phyloP scores from a whole-genome alignment of 2,329 filamentous ascomycete species.

The Colletotrichum trifolii region DNA sequence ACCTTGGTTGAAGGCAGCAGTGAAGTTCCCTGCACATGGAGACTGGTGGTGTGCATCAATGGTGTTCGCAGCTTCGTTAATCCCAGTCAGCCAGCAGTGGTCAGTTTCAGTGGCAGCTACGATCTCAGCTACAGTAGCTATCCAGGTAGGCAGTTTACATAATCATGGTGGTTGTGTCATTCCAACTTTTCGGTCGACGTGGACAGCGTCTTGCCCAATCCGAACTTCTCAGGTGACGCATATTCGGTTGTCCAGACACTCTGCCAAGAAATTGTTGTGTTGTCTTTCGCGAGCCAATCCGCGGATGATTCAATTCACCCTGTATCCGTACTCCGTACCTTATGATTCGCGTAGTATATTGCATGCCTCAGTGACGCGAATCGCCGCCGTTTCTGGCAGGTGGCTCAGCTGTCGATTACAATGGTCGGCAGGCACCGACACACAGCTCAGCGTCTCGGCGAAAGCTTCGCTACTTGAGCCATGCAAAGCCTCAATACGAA shows the following conservation, averaged over 20 bases:
- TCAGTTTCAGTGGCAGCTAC: not conserved
- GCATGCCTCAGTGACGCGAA: slow-evolving; percentile 13
- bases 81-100: no score
- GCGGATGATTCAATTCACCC: not conserved
- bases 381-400: not conserved
- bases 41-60: no score
- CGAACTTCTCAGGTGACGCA: slow-evolving; percentile 15
- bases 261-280: slow-evolving; percentile 8
- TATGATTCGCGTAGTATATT: not conserved
- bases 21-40: no score
- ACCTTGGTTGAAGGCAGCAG: no score
- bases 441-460: slow-evolving; percentile 14
- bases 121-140: slow-evolving; percentile 1
- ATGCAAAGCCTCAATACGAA: no score
- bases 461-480: slow-evolving; percentile 16
- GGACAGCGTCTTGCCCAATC: slow-evolving; percentile 14
- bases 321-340: no score
- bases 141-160: not conserved
- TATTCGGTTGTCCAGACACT: slow-evolving; percentile 1
- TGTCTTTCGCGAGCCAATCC: slow-evolving; percentile 1
- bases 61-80: no score
- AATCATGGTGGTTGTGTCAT: no score
- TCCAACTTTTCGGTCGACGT: slow-evolving; percentile 4
- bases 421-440: slow-evolving; percentile 1
- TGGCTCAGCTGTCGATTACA: slow-evolving; percentile 6